Base-by-base conservation (phyloP, 169 alveolate genomes). In the Plasmodium sp. region DNA sequence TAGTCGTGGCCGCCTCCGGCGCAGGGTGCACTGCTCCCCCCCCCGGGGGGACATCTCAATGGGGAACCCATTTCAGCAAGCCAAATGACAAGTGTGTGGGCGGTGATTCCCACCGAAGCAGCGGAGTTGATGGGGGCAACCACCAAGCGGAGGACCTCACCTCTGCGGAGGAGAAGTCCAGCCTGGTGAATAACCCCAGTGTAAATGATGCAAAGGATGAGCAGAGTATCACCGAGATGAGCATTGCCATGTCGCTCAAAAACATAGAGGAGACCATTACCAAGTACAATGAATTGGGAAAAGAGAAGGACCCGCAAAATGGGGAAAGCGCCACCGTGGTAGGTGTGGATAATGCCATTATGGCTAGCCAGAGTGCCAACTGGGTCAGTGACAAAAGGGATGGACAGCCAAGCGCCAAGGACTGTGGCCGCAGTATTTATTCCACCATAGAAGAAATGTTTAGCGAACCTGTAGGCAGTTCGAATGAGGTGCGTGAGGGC, bases 171-270 rank as follows among this genome's bases (percentile, higher is more conserved):
- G 74, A 81, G 7, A 81, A 12, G 48, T 14, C n/a, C 41, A 77
- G 36, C 14, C 1, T 67, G 77, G 7, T 51, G 22, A 14, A 51
- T 3, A 14, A 1, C 27, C 62, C 62, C 22, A 12, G 62, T 14
- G 62, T 16, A 51, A 51, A 80, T 39, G 41, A 81, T 51, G 22
- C 72, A 58, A 84, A 84, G 34, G 83, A 84, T 10, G 92, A 84
- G 22, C 41, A 72, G 62, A 45, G n/a, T 22, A 10, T 72, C 18
- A 84, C n/a, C 31, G 62, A 84, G 39, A 33, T 71, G 33, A 41
- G 56, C 18, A 56, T 36, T 71, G 9, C 45, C 41, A 67, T 36
- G n/a, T 84, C 81, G 4, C 41, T 84, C 33, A 73, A 72, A 33
- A 71, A 12, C n/a, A 67, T 84, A 67, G 83, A 84, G 31, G 33